Evolutionary conservation across 2,329 filamentous ascomycete genomes (phyloP), one percentile per base, ranked within the genome.

Genomic region (Sphaceloma murrayae): DNA sequence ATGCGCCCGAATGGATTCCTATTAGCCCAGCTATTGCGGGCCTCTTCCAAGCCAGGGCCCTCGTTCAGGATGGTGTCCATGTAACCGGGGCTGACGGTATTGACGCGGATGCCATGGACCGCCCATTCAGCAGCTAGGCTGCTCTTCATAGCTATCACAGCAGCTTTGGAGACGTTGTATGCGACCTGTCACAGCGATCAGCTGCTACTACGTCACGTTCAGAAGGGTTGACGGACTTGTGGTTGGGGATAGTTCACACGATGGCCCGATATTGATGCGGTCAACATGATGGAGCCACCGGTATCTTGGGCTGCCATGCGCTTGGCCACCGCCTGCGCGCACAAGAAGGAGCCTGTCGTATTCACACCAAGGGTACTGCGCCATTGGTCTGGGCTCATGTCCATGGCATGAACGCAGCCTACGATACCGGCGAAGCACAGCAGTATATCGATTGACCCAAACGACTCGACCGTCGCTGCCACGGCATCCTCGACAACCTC

Each of bases 71-170:
- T 74, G 0, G 81, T 85, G 54, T 85, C 81, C 77, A 86, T 85
- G 53, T 87, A 87, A 0, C 82, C 82, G 0, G 83, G 83, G 29
- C 72, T 77, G 33, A 88, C 69, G 13, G 69, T 75, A 53, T 88
- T 87, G 4, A 82, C 77, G 2, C 79, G 63, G 48, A 88, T 83
- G 0, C 83, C 82, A 56, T 80, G 72, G 1, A 67, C 62, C 1
- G 78, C 78, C 82, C 82, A 87, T 60, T 88, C 83, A 0, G 78
- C 80, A 0, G 82, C 82, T 11, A 87, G 62, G 26, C 69, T 78
- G 50, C 71, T 75, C 39, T 75, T 78, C 52, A 86, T 58, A 40
- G 75, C 72, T 21, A 82, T 53, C 1, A 87, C 60, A 0, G 74
- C 80, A 0, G 79, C 75, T 59, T 88, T 88, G 50, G 72, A 77